A percentile compares a stretch with the other conserved stretches of the same genome.
Conservation (phyloP, 2,329 filamentous ascomycete species). For the Verticillium klebahnii region DNA sequence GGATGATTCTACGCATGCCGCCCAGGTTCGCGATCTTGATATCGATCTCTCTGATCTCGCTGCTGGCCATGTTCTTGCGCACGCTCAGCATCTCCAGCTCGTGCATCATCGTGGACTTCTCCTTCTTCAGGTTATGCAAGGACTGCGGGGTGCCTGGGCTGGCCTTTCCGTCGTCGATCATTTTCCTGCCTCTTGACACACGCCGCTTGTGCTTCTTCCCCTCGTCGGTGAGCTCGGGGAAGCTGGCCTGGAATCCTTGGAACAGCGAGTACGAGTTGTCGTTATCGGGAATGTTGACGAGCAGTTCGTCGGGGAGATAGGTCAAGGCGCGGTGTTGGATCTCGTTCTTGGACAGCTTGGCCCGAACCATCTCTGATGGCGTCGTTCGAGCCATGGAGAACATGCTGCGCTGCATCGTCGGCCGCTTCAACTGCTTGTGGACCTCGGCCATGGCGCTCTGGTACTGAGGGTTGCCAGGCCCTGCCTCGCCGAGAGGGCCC, state of each 20-base stretch:
- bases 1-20: constrained; percentile 85
- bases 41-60: constrained; percentile 94
- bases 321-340: constrained; percentile 91
- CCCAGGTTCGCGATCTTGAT: constrained; percentile 92
- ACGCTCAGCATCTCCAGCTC: constrained; percentile 86
- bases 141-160: constrained; percentile 56
- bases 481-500: constrained; percentile 54
- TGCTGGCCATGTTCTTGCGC: constrained; percentile 95
- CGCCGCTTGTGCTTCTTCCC: constrained; percentile 67
- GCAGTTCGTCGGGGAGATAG: constrained; percentile 83
- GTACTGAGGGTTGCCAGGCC: constrained; percentile 59
- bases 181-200: constrained; percentile 69
- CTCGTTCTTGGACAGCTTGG: constrained; percentile 82
- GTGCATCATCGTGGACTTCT: constrained; percentile 75
- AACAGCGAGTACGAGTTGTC: constrained; percentile 88
- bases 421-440: constrained; percentile 81
- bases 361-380: constrained; percentile 90
- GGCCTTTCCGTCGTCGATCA: constrained; percentile 62
- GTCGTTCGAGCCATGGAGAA: constrained; percentile 88
- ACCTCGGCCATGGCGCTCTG: constrained; percentile 84
- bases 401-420: constrained; percentile 79
- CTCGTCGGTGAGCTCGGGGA: constrained; percentile 68
- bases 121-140: constrained; percentile 70
- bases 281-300: constrained; percentile 82
- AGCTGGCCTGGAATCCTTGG: constrained; percentile 88